These are phyloP conservation scores for Tolypocladium ophioglossoides DNA, from an alignment of 2,329 filamentous ascomycete genomes.

Conservation along the genomic window DNA sequence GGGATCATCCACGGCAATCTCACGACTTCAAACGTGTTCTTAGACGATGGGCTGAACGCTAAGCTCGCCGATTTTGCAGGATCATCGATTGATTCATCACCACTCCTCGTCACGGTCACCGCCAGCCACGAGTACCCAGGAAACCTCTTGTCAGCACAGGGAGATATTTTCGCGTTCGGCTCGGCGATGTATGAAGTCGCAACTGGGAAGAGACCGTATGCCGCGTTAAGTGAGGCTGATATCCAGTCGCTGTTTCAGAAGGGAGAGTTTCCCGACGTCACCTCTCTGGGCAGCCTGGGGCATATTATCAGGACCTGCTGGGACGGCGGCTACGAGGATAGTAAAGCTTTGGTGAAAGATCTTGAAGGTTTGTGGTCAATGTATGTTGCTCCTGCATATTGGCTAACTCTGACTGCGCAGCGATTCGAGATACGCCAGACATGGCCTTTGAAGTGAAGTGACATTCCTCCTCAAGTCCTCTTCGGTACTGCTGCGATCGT, in stretches of 20 bases:
- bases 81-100: slow-evolving; percentile 2
- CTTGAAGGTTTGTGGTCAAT: background rate
- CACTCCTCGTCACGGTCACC: slow-evolving; percentile 1
- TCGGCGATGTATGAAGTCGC: slow-evolving; percentile 1
- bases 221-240: background rate
- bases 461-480: no score
- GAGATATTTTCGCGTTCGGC: slow-evolving; percentile 2
- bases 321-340: background rate
- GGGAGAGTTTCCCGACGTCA: background rate
- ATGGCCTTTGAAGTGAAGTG: no score
- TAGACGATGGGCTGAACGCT: slow-evolving; percentile 1
- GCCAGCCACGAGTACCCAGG: slow-evolving; percentile 1
- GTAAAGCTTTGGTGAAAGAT: background rate
- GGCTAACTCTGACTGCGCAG: no score
- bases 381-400: no score
- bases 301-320: slow-evolving; percentile 2
- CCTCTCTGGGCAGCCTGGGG: background rate
- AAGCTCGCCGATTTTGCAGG: slow-evolving; percentile 5
- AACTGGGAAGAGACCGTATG: slow-evolving; percentile 1
- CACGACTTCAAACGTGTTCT: slow-evolving; percentile 2
- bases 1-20: slow-evolving; percentile 3
- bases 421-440: no score
- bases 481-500: no score
- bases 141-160: background rate
- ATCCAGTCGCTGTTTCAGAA: background rate